Base-by-base conservation (phyloP, 805 yeast species). In the Myxozyma lipomycoides region DNA sequence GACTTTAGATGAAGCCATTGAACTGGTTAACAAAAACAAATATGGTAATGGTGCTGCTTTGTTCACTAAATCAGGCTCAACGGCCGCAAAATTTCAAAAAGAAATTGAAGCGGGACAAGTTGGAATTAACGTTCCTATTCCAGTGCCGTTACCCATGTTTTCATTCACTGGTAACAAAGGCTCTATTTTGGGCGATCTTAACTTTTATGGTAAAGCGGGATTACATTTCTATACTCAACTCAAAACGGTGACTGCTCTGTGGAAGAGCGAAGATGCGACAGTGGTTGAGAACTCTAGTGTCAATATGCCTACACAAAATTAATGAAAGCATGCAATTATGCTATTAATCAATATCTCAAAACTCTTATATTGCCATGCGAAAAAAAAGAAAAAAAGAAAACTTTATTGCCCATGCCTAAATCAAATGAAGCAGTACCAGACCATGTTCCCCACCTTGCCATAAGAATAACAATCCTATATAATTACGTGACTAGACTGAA, bases 111-210 rank as follows among this genome's bases (percentile, higher is more conserved):
- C 83, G 49, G 90, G 90, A 28, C 89, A 83, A 68, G 85, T 83
- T 45, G 90, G 90, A 49, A 74, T 83, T 60, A 83, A 83, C 62
- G 87, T 83, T 34, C 89, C 90, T 15, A 84, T 83, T 55, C 90
- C 90, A 3, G 90, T 83, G 18, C 90, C 90, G 44, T 71, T 84
- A 66, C 89, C 90, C 52, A 81, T 84, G 86, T 83, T 83, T 68
- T 81, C 86, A 2, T 83, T 83, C 72, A 84, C 90, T 10, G 90
- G 90, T 24, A 79, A 78, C 67, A 82, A 82, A 70, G 84, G 80
- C 35, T 81, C 86, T 4, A 83, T 84, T 77, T 73, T 83, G 59
- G 90, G 90, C 32, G 89, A 84, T 64, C 76, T 84, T 74, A 84
- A 84, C 73, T 83, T 83, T 67, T 83, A 83, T 68, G 90, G 90